Evolutionary conservation across 306 rosid genomes (phyloP), one percentile per base, ranked within the genome.

Genomic region (Pueraria montana): DNA sequence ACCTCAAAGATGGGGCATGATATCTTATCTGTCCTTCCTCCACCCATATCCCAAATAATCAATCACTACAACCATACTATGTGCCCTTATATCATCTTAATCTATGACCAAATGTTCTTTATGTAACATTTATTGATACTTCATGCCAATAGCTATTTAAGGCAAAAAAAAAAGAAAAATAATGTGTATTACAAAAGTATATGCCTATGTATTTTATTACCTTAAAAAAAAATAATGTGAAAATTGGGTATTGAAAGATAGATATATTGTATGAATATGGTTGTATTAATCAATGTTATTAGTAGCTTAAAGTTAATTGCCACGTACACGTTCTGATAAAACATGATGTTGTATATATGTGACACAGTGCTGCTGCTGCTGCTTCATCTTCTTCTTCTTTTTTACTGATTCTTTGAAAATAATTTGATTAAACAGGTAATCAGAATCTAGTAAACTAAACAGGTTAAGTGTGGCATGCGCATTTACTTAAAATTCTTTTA

Each of bases 1-100:
- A 64, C 13, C 80, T 84, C 7, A 69, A 86, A 79, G 80, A 68
- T 18, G 74, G 53, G 4, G 74, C 74, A 7, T 65, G 48, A 34
- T 10, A 26, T 34, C 2, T 5, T 12, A 5, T 65, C 12, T 16
- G 0, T 62, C 18, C 27, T 62, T 14, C 20, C 69, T 14, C 17
- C 38, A 12, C 38, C 9, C 38, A 61, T 61, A 12, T 27, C 42
- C 69, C 42, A 26, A 62, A 27, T 13, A 18, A 62, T 13, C 38
- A 62, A 62, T 27, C 40, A 62, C 42, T 30, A 13, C 10, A 4
- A 11, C 27, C 24, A 61, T 61, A 13, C 9, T 58, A 58, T 5
- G 5, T 59, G 3, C 34, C 27, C 63, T 20, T 55, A 8, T 53
- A 1, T n/a, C 1, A 16, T 27, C 32, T 27, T n/a, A 52, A 52